These are phyloP conservation scores for Erodium trifolium DNA, from an alignment of 441 rosid genomes.

Conservation along the genomic window DNA sequence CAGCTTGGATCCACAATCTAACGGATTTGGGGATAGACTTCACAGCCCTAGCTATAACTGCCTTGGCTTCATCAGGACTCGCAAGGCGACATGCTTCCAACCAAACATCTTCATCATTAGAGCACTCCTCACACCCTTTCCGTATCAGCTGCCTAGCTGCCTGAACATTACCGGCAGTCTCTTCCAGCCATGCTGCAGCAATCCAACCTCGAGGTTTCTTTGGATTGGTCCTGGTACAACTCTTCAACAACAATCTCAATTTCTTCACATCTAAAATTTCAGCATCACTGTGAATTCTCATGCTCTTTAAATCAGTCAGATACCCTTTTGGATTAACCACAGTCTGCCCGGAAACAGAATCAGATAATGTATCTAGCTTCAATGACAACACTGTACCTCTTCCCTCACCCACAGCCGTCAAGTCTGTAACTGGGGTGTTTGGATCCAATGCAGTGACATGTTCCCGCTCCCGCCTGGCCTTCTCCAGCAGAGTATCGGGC, in stretches of 20 bases:
- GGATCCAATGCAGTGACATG: slow-evolving; percentile 21
- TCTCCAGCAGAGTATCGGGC: slow-evolving; percentile 15
- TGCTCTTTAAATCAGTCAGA: slow-evolving; percentile 20
- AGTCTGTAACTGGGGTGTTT: slow-evolving; percentile 9
- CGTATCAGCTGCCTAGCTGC: slow-evolving; percentile 19
- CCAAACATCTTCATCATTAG: slow-evolving; percentile 21
- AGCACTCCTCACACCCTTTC: slow-evolving; percentile 24
- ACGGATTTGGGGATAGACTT: slow-evolving; percentile 19
- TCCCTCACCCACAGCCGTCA: slow-evolving; percentile 17
- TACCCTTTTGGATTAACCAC: slow-evolving; percentile 18
- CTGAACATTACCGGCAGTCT: slow-evolving; percentile 18
- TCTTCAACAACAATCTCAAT: background rate
- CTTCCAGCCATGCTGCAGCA: slow-evolving; percentile 15
- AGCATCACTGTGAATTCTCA: slow-evolving; percentile 13
- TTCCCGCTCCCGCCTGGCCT: slow-evolving; percentile 19
- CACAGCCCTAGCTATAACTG: slow-evolving; percentile 18
- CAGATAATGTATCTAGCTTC: slow-evolving; percentile 19
- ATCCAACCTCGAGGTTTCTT: background rate
- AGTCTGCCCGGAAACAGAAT: slow-evolving; percentile 12
- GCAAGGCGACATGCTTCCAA: slow-evolving; percentile 18
- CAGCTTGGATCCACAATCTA: slow-evolving; percentile 19
- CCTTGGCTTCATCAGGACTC: slow-evolving; percentile 20
- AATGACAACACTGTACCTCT: slow-evolving; percentile 18
- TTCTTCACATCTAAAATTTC: background rate
- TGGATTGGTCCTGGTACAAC: background rate